phyloP scores from a whole-genome alignment of 2,329 filamentous ascomycete species.

The Trichoderma simmonsii region DNA sequence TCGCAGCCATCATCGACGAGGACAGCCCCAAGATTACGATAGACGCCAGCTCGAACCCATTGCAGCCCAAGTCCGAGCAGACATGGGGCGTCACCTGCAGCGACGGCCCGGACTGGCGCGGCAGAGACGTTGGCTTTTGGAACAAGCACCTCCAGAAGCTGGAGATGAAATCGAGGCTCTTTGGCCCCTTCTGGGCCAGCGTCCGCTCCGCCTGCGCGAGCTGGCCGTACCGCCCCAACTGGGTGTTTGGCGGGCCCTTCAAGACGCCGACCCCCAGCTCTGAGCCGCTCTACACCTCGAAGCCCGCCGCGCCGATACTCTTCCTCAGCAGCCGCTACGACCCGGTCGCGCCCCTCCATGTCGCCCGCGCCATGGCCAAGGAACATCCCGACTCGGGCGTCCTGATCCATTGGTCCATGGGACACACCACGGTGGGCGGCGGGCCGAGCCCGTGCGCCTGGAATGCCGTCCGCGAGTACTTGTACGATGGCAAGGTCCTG shows the following conservation, averaged over 20 bases:
- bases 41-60: background rate
- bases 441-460: slow-evolving; percentile 23
- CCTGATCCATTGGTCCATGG: slow-evolving; percentile 24
- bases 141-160: slow-evolving; percentile 27
- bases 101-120: slow-evolving; percentile 29
- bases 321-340: slow-evolving; percentile 42
- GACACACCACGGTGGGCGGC: slow-evolving; percentile 20
- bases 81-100: slow-evolving; percentile 29
- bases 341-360: slow-evolving; percentile 41
- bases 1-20: background rate
- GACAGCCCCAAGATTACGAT: slow-evolving; percentile 11
- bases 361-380: slow-evolving; percentile 20
- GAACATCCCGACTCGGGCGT: slow-evolving; percentile 25
- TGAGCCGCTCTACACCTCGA: slow-evolving; percentile 23
- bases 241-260: slow-evolving; percentile 36
- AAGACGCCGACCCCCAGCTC: slow-evolving; percentile 24
- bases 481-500: slow-evolving; percentile 24
- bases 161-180: slow-evolving; percentile 27
- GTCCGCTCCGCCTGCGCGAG: slow-evolving; percentile 38
- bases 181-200: slow-evolving; percentile 32
- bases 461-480: slow-evolving; percentile 22
- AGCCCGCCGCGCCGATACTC: slow-evolving; percentile 40
- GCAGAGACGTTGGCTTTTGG: slow-evolving; percentile 25
- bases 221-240: slow-evolving; percentile 36
- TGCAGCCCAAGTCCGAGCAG: background rate